Conservation (phyloP, 495 filamentous ascomycete genomes). For the Penicillium chermesinum region DNA sequence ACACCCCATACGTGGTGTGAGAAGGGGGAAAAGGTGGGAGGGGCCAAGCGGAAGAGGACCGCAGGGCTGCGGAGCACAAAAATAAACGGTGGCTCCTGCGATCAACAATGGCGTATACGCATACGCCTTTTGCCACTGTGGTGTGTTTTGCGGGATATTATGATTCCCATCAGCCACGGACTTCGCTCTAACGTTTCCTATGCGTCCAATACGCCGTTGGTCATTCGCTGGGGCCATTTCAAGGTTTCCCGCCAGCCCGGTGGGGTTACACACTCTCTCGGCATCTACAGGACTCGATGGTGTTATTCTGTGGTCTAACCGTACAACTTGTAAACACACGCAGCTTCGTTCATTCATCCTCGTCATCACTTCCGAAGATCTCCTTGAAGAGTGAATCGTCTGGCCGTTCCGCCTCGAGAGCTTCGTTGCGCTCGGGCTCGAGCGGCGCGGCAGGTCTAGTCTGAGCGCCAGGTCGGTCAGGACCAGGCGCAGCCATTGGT, state of each 20-base stretch:
- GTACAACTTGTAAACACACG: background rate
- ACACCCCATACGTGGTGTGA: background rate
- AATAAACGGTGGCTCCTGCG: background rate
- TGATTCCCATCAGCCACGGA: background rate
- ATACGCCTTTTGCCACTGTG: background rate
- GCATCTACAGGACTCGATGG: background rate
- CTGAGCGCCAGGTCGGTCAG: slow-evolving; percentile 7
- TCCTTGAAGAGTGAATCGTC: slow-evolving; percentile 89
- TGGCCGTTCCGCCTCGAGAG: slow-evolving; percentile 73
- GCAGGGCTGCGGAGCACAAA: background rate
- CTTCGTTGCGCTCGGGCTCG: slow-evolving; percentile 78
- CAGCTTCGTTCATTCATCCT: slow-evolving; percentile 49
- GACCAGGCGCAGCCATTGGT: slow-evolving; percentile 10
- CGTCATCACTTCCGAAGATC: slow-evolving; percentile 86
- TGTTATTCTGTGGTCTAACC: background rate
- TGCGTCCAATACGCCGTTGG: background rate
- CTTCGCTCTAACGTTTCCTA: background rate
- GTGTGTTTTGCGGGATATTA: background rate
- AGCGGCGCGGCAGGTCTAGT: slow-evolving; percentile 31
- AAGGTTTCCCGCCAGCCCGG: background rate
- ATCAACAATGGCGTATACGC: background rate
- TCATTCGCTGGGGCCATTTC: background rate
- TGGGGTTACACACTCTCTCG: background rate
- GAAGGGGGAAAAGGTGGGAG: background rate
- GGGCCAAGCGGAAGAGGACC: background rate